Evolutionary conservation across 148 eudicot species (phyloP), one percentile per base, ranked within the genome.

Genomic region (Persicaria maculosa): DNA sequence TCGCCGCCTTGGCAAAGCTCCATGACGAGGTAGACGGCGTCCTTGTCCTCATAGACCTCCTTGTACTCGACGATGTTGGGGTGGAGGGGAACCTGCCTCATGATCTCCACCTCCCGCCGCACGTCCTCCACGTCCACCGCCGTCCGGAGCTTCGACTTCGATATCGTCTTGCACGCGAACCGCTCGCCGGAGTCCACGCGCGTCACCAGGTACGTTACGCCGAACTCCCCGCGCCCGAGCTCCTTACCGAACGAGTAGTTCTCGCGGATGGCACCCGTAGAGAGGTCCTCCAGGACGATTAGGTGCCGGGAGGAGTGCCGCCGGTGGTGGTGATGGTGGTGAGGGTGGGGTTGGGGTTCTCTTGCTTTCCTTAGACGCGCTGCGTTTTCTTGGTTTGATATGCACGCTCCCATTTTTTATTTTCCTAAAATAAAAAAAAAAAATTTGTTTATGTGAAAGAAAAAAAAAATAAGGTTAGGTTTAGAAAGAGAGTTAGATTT

Each of bases 141-240:
- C 15, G 91, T 88, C 83, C 74, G 82, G 0, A 85, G 80, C 80
- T 81, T 83, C 50, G 77, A 77, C 78, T 85, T 85, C 0, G 86
- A 85, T 73, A 88, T 88, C 75, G 85, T 83, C 62, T 88, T 88
- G 76, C 91, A 88, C n/a, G 91, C 91, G 43, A 62, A 85, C 25
- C 77, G 68, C 10, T 85, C 85, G 0, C 81, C 80, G 69, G 62
- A 79, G 11, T 52, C 52, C 46, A 73, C 80, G 72, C 84, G 85
- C 80, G 85, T 88, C 50, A 86, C 84, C 48, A 88, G 58, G 76
- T 83, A 83, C 5, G 88, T 85, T 0, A 81, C 71, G 19, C 88
- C 88, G 55, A 83, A 85, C 72, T 87, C 91, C 17, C 91, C 91
- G 4, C 91, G 79, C 3, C 91, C 91, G 12, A 88, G 78, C 81